A percentile compares a stretch with the other conserved stretches of the same genome.
Conservation (phyloP, 345 rosid genomes). For the Trapa bicornis region DNA sequence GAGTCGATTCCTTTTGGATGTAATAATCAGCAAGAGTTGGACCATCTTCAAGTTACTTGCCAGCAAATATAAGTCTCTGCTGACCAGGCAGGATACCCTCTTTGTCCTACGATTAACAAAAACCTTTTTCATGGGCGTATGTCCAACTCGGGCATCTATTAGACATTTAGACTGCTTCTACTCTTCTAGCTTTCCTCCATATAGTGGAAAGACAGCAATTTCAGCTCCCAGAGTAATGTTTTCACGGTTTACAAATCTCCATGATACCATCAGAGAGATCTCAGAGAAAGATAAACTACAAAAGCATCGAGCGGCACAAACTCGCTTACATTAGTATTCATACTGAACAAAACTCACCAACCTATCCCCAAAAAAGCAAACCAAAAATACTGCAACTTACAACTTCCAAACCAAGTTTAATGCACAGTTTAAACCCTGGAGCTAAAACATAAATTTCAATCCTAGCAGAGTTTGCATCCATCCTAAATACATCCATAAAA, state of each 20-base stretch:
- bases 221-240: background rate
- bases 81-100: conserved; percentile 97
- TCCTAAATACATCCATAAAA: background rate
- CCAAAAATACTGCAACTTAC: background rate
- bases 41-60: conserved; percentile 94
- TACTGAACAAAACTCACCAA: background rate
- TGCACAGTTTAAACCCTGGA: background rate
- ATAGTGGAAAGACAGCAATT: background rate
- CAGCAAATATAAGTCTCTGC: conserved; percentile 88
- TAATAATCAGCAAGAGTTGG: conserved; percentile 81
- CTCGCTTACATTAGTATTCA: background rate
- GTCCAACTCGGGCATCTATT: background rate
- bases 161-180: conserved; percentile 1
- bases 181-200: background rate
- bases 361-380: background rate
- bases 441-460: background rate
- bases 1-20: conserved; percentile 93
- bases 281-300: background rate
- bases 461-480: background rate
- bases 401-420: background rate
- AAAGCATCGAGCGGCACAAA: background rate
- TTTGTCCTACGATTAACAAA: conserved; percentile 47
- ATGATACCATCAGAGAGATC: background rate
- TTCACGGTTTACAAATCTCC: background rate
- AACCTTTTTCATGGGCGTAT: too few relatives aligned